Conservation (phyloP, 1,284 basidiomycete genomes). For the Violaceomyces palustris region DNA sequence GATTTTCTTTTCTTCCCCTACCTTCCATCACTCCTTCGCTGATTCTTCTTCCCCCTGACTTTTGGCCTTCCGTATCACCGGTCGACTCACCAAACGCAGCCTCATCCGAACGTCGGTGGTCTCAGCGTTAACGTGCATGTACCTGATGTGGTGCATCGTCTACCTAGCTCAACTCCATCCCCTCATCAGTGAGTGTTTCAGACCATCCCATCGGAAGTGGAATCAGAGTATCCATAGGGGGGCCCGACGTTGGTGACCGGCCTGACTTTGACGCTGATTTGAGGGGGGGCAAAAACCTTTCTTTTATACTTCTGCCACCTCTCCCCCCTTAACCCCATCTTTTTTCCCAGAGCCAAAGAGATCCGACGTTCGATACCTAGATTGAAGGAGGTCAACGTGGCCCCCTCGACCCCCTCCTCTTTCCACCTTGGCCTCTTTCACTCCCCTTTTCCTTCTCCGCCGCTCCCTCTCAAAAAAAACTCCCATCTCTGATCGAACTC, state of each 20-base stretch:
- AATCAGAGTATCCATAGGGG: no score
- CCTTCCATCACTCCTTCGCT: neutral
- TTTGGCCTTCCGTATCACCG: neutral
- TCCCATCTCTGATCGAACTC: slow-evolving; percentile 9
- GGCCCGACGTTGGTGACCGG: no score
- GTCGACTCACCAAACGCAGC: slow-evolving; percentile 9
- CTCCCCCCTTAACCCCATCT: no score
- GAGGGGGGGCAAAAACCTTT: no score
- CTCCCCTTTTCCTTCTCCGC: slow-evolving; percentile 2
- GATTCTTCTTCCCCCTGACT: neutral
- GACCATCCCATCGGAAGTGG: no score
- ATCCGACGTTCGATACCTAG: slow-evolving; percentile 41
- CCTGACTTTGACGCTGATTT: no score
- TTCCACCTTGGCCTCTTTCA: slow-evolving; percentile 3
- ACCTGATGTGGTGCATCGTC: slow-evolving; percentile 52
- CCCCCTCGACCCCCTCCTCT: neutral
- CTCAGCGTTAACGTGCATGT: slow-evolving; percentile 49
- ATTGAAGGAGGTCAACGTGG: slow-evolving; percentile 6
- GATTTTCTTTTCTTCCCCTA: neutral
- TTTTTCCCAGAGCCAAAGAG: slow-evolving; percentile 47
- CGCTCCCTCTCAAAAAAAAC: neutral
- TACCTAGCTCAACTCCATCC: slow-evolving; percentile 37
- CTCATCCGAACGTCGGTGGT: slow-evolving; percentile 44
- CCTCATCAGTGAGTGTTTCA: no score
- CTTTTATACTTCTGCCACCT: no score